phyloP scores from a whole-genome alignment of 2,329 filamentous ascomycete genomes.

The Fusarium sp. region DNA sequence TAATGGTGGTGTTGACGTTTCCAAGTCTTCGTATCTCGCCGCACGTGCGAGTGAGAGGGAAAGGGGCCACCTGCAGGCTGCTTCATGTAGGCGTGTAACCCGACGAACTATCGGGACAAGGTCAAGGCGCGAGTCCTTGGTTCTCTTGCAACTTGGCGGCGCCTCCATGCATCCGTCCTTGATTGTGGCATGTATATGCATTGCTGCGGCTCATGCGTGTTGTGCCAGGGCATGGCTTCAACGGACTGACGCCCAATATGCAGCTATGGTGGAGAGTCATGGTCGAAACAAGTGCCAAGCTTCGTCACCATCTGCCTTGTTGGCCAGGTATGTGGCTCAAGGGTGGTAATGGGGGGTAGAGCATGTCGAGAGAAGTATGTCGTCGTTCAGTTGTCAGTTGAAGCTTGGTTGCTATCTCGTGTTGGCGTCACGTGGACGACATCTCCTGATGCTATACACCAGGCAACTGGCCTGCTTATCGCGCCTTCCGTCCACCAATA shows the following conservation, averaged over 20 bases:
- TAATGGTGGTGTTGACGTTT: not conserved
- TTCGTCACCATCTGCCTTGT: conserved; percentile 1
- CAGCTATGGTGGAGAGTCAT: not conserved
- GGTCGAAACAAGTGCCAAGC: not conserved
- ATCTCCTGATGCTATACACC: conserved; percentile 34
- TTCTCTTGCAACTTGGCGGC: not conserved
- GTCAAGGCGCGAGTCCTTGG: not conserved
- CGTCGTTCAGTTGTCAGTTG: conserved; percentile 5
- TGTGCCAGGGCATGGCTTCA: conserved; percentile 6
- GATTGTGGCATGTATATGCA: conserved; percentile 7
- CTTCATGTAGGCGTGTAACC: conserved; percentile 3
- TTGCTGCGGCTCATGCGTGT: conserved; percentile 10
- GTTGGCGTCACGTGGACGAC: conserved; percentile 17
- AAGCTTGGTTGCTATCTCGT: conserved; percentile 6
- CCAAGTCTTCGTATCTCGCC: conserved; percentile 4
- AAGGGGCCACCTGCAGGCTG: conserved; percentile 1
- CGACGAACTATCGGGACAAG: not conserved
- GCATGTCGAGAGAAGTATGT: not conserved
- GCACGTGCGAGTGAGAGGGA: conserved; percentile 7
- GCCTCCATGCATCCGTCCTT: not conserved
- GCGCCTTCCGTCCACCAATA: not conserved
- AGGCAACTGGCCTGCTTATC: not conserved
- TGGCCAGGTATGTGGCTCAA: not conserved
- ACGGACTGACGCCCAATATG: conserved; percentile 1
- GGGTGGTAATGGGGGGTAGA: not conserved